Evolutionary conservation across 495 filamentous ascomycete species (phyloP).

Genomic region (Hypoxylon cercidicola): DNA sequence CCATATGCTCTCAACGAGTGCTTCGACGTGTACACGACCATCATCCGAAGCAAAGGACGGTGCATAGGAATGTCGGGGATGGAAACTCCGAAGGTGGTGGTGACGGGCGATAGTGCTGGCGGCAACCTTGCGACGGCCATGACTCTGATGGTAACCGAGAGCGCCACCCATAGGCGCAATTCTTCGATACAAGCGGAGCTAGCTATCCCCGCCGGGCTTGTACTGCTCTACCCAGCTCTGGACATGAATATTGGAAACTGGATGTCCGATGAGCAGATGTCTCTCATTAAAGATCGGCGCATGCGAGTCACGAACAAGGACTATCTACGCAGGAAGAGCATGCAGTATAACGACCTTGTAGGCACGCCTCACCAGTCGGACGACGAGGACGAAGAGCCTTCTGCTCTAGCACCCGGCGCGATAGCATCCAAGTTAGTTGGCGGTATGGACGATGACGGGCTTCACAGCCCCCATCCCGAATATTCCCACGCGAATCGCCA

Average conservation of each 20-base stretch:
- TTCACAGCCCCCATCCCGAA: conserved; percentile 52
- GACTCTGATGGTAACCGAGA: conserved; percentile 87
- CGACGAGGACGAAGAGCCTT: conserved; percentile 62
- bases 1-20: conserved; percentile 96
- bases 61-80: conserved; percentile 86
- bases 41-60: conserved; percentile 78
- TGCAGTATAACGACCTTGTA: conserved; percentile 64
- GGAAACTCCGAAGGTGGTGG: conserved; percentile 74
- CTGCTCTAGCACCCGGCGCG: conserved; percentile 24
- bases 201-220: conserved; percentile 80
- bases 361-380: conserved; percentile 75
- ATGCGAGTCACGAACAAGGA: conserved; percentile 78
- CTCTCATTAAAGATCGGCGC: conserved; percentile 85
- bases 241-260: conserved; percentile 98
- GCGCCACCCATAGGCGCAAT: conserved; percentile 63
- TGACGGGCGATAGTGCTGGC: conserved; percentile 93
- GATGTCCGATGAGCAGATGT: conserved; percentile 99
- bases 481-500: conserved; percentile 54
- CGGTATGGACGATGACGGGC: conserved; percentile 22
- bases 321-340: conserved; percentile 80
- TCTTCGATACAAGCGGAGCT: conserved; percentile 69
- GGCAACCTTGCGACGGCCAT: conserved; percentile 88
- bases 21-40: conserved; percentile 89
- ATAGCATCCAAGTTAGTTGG: conserved; percentile 24
- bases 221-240: conserved; percentile 88